These are phyloP conservation scores for Nakazawaea ernobii DNA, from an alignment of 805 yeast genomes.

Conservation along the genomic window DNA sequence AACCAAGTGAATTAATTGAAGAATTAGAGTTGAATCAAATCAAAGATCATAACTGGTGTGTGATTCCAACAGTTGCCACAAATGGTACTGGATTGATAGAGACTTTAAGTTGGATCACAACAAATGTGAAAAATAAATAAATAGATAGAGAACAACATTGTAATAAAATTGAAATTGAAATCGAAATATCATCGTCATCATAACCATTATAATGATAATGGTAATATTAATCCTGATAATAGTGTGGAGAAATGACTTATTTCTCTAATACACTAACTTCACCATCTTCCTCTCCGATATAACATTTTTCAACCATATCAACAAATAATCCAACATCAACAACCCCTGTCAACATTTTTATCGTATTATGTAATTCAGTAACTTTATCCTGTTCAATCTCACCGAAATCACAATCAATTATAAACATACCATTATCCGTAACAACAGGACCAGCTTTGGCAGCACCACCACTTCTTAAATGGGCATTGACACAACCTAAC, in stretches of 20 bases:
- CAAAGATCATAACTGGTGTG: slow-evolving; percentile 79
- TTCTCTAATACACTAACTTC: slow-evolving; percentile 28
- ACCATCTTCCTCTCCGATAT: slow-evolving; percentile 87
- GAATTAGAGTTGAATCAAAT: slow-evolving; percentile 54
- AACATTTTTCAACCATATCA: slow-evolving; percentile 69
- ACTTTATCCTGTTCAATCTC: slow-evolving; percentile 48
- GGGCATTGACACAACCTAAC: slow-evolving; percentile 60
- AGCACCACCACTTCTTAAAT: slow-evolving; percentile 76
- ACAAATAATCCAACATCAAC: slow-evolving; percentile 94
- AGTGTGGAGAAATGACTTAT: background rate
- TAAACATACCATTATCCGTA: slow-evolving; percentile 91
- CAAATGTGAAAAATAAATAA: slow-evolving; percentile 36
- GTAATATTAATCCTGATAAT: too few relatives aligned
- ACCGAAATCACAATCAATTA: slow-evolving; percentile 92
- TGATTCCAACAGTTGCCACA: slow-evolving; percentile 84
- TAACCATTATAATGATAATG: too few relatives aligned
- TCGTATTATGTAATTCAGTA: slow-evolving; percentile 47
- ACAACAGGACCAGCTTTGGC: slow-evolving; percentile 97
- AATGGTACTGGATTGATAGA: slow-evolving; percentile 89
- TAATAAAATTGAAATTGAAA: too few relatives aligned
- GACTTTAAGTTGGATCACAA: slow-evolving; percentile 81
- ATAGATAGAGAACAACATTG: background rate
- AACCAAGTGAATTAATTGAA: slow-evolving; percentile 77
- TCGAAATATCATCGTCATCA: too few relatives aligned
- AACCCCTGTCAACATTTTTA: slow-evolving; percentile 82